Base-by-base conservation (phyloP, 345 rosid genomes). In the Gossypium bickii region DNA sequence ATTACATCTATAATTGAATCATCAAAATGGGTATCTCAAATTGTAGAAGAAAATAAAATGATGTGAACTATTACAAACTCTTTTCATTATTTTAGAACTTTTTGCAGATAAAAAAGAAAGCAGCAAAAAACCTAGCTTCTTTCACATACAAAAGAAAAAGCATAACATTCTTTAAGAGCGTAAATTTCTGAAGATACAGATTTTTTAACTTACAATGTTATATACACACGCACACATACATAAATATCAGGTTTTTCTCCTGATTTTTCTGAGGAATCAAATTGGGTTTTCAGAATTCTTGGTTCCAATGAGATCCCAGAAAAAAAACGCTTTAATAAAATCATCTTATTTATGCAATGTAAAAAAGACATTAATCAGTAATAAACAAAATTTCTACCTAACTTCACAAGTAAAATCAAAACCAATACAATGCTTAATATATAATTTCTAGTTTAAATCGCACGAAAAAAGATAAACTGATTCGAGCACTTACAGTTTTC, bases 401-500 rank as follows among this genome's bases (percentile, higher is more conserved):
- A 51, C 11, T 61, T 74, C 2, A 20, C 24, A 74, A 74, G 11
- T 5, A 51, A 38, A 43, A 51, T 7, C 10, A 67, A 76, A 80
- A 24, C 25, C 13, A 75, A 73, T 51, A 11, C 47, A 45, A 44
- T 45, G 20, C 24, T 20, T 24, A 43, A 47, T 58, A 24, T 24
- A 18, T 41, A 44, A 67, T 67, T 41, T 45, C 34, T 25, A 67
- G 61, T 38, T 44, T 20, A n/a, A 67, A 73, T 80, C 75, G 57
- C 4, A 43, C 58, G 15, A 49, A 57, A 48, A 34, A 15, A 15
- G 3, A 25, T 9, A 68, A 43, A 59, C 25, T 10, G 41, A 58
- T 65, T 25, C 52, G 38, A 52, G 9, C 15, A 76, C 86, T 81
- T 67, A 79, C 83, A 44, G 61, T 67, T 45, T 47, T 48, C 10